Evolutionary conservation across 441 rosid species (phyloP), one percentile per base, ranked within the genome.

Genomic region (Corymbia citriodora): DNA sequence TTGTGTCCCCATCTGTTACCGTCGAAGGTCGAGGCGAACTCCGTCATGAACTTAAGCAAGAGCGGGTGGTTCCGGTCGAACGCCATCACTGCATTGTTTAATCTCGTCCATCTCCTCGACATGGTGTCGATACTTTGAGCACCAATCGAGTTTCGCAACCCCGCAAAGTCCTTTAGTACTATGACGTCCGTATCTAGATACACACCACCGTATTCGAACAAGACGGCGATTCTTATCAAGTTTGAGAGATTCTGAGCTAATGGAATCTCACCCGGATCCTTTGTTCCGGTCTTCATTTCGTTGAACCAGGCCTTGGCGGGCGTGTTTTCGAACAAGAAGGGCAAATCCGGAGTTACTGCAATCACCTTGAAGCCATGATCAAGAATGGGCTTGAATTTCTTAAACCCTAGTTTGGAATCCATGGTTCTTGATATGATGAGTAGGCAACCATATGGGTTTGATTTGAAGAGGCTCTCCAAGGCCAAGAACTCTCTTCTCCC

Each of bases 1-100:
- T 96, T 94, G 72, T 96, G 93, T 33, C 97, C 98, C 98, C 98
- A 96, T 89, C 87, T 94, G 82, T 92, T 94, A 8, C 98, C 97
- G 87, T 96, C 94, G 72, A 95, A 96, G 48, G 95, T 95, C 11
- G 92, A 87, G 21, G 95, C 95, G 89, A 95, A 96, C 91, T 96
- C 97, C 49, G 90, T 92, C 0, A 96, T 93, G 89, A 96, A 95
- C 57, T 91, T 90, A 72, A 91, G 85, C 27, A 96, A 52, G 87
- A 96, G 95, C 1, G 94, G 95, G 86, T 96, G 98, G 2, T 92
- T 92, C 93, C 87, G 89, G 17, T 96, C 96, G 12, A 96, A 96
- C 12, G 94, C 83, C 59, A 95, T 79, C 86, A 93, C 96, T 9
- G 98, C 97, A 50, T 94, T 96, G 91, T 96, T 96, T 88, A 96